These are phyloP conservation scores for Botrytis elliptica DNA, from an alignment of 2,329 filamentous ascomycete species.

Conservation along the genomic window DNA sequence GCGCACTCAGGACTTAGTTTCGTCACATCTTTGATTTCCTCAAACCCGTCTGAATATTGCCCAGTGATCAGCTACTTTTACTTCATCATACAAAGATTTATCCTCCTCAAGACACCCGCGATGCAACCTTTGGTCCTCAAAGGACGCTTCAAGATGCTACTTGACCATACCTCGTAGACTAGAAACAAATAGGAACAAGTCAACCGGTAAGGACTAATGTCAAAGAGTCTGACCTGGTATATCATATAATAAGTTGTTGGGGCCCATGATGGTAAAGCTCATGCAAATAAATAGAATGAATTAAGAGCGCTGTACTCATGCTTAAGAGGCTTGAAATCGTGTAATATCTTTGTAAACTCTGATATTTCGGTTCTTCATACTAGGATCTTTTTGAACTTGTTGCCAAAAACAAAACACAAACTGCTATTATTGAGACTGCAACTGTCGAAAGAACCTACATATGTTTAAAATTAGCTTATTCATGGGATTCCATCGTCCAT, in stretches of 20 bases:
- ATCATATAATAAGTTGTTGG: conserved; percentile 78
- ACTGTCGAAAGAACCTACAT: conserved; percentile 60
- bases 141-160: conserved; percentile 63
- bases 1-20: background rate
- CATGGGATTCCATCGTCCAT: background rate
- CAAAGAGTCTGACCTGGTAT: conserved; percentile 75
- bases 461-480: background rate
- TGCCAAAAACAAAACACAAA: conserved; percentile 61
- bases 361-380: conserved; percentile 8
- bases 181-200: conserved; percentile 87
- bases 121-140: conserved; percentile 75
- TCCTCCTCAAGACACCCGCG: conserved; percentile 68
- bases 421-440: conserved; percentile 61
- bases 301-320: conserved; percentile 83
- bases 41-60: background rate
- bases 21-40: background rate
- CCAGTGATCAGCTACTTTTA: conserved; percentile 39
- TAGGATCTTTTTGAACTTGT: conserved; percentile 40
- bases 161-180: conserved; percentile 81
- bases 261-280: conserved; percentile 68
- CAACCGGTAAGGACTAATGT: conserved; percentile 73
- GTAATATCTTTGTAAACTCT: conserved; percentile 13
- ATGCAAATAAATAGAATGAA: conserved; percentile 74
- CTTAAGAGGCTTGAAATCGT: conserved; percentile 82
- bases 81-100: conserved; percentile 77